Evolutionary conservation across 2,329 filamentous ascomycete genomes (phyloP).

Genomic region (Cercospora sp.): DNA sequence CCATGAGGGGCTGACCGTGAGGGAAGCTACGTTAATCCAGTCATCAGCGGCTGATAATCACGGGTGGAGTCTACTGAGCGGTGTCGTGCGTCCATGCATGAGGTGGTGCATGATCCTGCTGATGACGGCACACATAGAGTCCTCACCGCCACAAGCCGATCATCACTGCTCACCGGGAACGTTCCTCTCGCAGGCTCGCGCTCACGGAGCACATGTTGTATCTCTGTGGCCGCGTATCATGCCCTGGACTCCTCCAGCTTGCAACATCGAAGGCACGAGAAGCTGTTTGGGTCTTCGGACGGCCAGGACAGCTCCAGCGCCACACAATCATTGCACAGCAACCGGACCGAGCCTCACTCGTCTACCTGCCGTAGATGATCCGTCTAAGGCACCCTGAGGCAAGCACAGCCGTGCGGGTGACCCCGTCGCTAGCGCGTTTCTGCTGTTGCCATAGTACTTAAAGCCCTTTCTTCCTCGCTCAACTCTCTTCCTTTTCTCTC

Average conservation of each 20-base stretch:
- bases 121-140: background rate
- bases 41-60: background rate
- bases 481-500: background rate
- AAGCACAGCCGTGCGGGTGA: background rate
- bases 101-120: background rate
- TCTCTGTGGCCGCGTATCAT: too few relatives aligned
- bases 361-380: background rate
- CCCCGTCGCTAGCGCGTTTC: background rate
- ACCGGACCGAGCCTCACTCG: background rate
- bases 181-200: background rate
- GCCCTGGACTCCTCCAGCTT: background rate
- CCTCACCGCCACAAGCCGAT: background rate
- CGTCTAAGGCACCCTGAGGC: background rate
- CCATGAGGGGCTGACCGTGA: background rate
- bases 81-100: background rate
- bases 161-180: background rate
- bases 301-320: background rate
- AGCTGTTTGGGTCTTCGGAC: background rate
- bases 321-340: background rate
- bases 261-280: background rate
- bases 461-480: background rate
- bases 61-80: background rate
- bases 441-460: background rate
- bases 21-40: background rate
- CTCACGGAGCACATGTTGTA: background rate